Evolutionary conservation across 1,284 basidiomycete species (phyloP), one percentile per base, ranked within the genome.

Genomic region (Ustilago crameri): DNA sequence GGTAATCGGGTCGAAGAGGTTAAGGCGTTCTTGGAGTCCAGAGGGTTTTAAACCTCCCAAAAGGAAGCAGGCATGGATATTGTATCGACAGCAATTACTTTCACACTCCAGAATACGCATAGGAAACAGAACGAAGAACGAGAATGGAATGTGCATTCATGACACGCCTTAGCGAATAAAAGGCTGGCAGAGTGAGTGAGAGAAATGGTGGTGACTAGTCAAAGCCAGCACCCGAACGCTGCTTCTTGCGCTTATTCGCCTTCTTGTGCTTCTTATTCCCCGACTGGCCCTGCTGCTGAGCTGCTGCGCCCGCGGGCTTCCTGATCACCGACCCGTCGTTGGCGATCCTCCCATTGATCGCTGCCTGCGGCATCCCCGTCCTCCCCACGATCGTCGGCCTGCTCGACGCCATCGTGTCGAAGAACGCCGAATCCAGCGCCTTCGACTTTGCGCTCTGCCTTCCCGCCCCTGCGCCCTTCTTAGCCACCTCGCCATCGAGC

Each of bases 221-320:
- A 41, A 74, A 68, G 3, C 73, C 75, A n/a, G 73, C 75, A n/a
- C 77, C 79, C 17, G 68, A 74, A 22, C 78, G 51, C 53, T 79
- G 74, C 67, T 79, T 79, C 53, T 70, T 65, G 23, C 79, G 58
- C 86, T 87, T 92, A 90, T 85, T 88, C 79, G 90, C 91, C 85
- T 95, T 98, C 86, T 93, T 92, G 78, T 91, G 90, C 83, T 93
- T 95, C 86, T 96, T 97, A 20, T 88, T 88, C 9, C 84, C 81
- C 42, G 85, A 83, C 54, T 84, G 87, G 42, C 85, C 86, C 51
- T 62, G 30, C 53, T 30, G 88, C 73, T n/a, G 88, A n/a, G n/a
- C n/a, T n/a, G n/a, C n/a, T 83, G 2, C 86, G 81, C 15, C 87
- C 82, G 59, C 14, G 12, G 32, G 24, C 27, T 86, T 85, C 14